Evolutionary conservation across 805 yeast species (phyloP).

Genomic region (Tetrapisispora iriomotensis): DNA sequence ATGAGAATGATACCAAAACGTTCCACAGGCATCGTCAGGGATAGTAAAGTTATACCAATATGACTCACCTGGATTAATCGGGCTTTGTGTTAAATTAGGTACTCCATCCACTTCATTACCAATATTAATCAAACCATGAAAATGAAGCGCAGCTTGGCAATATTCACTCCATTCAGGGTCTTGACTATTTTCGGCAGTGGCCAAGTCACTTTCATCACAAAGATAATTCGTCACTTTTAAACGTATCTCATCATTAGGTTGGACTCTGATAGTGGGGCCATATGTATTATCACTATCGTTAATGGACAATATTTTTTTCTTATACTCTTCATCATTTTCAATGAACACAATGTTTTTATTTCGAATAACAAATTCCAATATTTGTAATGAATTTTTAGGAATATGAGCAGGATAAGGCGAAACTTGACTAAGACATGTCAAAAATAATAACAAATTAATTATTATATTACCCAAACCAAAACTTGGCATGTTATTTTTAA

Average conservation of each 20-base stretch:
- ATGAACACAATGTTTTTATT: neutral
- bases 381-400: too few relatives aligned
- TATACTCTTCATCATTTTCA: constrained; percentile 9
- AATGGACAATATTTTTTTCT: constrained; percentile 16
- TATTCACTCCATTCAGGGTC: constrained; percentile 12
- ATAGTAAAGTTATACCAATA: constrained; percentile 39
- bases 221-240: constrained; percentile 14
- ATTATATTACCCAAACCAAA: too few relatives aligned
- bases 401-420: too few relatives aligned
- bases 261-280: constrained; percentile 20
- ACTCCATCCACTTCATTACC: constrained; percentile 38
- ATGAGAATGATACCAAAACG: constrained; percentile 52
- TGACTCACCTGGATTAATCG: constrained; percentile 55
- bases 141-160: constrained; percentile 36
- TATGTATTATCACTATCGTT: constrained; percentile 12
- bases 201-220: constrained; percentile 19
- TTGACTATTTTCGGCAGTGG: constrained; percentile 8
- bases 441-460: too few relatives aligned
- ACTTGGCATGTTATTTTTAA: too few relatives aligned
- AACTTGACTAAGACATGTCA: too few relatives aligned
- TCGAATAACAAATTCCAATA: neutral
- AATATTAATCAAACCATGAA: constrained; percentile 42
- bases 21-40: constrained; percentile 38
- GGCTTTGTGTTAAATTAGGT: constrained; percentile 50
- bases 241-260: constrained; percentile 17